Evolutionary conservation across 192 early-diverging fungal genomes (phyloP), one percentile per base, ranked within the genome.

Genomic region (Chytriomyces hyalinus): DNA sequence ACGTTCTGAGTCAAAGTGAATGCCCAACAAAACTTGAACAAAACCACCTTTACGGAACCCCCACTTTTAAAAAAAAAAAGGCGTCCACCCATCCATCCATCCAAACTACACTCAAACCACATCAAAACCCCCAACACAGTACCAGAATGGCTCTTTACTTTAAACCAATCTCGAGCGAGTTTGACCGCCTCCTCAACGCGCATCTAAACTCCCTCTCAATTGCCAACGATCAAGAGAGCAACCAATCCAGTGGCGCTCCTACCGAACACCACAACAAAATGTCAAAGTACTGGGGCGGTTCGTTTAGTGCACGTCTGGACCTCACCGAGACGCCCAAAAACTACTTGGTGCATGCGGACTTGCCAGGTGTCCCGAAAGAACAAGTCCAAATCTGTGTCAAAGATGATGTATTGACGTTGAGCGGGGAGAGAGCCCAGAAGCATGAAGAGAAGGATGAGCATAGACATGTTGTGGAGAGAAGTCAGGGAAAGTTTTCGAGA

Each of bases 351-450:
- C 50, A 72, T 59, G 83, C 81, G 8, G 83, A 84, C 59, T 65
- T 83, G 11, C 83, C 83, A 15, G 83, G 83, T n/a, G 81, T 83
- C 76, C 50, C 70, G 7, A 82, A 83, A 61, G 87, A 90, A 24
- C 81, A 84, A 43, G 62, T 86, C 67, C 44, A 80, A 15, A 74
- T 86, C 71, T 20, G 20, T 0, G 68, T 76, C 75, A 61, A 80
- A 22, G 74, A 85, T 24, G 71, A 77, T 53, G 46, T 78, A 57
- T 61, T 86, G 36, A 77, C 80, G 11, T 66, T 86, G 69, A 43
- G 62, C 24, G 84, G 82, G 50, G 80, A 84, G 73, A 65, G 80
- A 22, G 70, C 79, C 71, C n/a, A 46, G 36, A 80, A 78, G 57
- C 43, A 70, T 24, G 83, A 84, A 44, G 70, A 80, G 53, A 68